phyloP scores from a whole-genome alignment of 371 early-diverging fungal genomes.

The Blastocladiella emersonii region DNA sequence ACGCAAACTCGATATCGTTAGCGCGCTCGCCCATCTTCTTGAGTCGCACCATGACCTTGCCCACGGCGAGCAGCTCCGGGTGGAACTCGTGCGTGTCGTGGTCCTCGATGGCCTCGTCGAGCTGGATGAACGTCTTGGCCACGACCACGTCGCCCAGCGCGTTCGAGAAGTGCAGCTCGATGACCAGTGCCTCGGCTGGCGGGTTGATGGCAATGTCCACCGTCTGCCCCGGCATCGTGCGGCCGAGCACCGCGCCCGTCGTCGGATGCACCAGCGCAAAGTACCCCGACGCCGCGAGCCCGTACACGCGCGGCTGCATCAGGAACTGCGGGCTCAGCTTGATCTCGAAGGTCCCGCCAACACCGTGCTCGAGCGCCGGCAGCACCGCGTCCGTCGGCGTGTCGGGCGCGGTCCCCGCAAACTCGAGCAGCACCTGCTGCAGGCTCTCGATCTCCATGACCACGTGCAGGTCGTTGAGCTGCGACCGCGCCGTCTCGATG shows the following conservation, averaged over 20 bases:
- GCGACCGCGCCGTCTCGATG: constrained; percentile 45
- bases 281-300: neutral
- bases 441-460: neutral
- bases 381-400: neutral
- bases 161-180: neutral
- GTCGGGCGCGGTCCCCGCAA: neutral
- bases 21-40: constrained; percentile 84
- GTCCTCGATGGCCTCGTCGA: constrained; percentile 28
- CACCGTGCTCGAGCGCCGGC: neutral
- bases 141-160: neutral
- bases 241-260: neutral
- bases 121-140: neutral
- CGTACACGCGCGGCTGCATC: neutral
- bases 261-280: neutral
- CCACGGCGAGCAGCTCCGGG: constrained; percentile 71
- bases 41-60: constrained; percentile 59
- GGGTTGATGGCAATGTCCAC: neutral
- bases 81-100: constrained; percentile 69
- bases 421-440: neutral
- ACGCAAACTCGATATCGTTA: constrained; percentile 77
- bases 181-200: neutral
- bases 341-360: neutral
- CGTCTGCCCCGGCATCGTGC: neutral
- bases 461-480: constrained; percentile 44
- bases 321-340: neutral